Base-by-base conservation (phyloP, 73 alveolate genomes). In the Durusdinium trenchii region DNA sequence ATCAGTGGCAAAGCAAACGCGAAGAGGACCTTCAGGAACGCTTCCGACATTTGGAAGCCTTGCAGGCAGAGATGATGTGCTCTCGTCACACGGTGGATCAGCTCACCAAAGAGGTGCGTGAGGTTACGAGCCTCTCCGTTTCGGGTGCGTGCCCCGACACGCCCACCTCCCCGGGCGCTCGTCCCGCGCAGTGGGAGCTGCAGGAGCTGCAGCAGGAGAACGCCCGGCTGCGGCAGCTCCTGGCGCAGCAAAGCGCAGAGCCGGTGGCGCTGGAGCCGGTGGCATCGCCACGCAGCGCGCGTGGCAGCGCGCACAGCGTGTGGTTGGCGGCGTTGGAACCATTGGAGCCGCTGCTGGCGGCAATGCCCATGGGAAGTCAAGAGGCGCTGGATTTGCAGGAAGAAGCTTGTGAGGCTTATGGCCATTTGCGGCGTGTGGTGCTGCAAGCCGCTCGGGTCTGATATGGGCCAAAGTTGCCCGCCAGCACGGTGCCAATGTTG, bases 391-490 rank as follows among this genome's bases (percentile, higher is more conserved):
- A 85, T n/a, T 52, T 85, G 40, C 94, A 85, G 54, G 94, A 85
- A 23, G 94, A 85, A 50, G 94, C 94, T 18, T 85, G 94, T 85
- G 94, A 85, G 79, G 94, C 94, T 2, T 85, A 85, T 50, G 40
- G 51, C 40, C 69, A 85, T 28, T 50, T 85, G 78, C 75, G 94
- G 42, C 52, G 79, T 38, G 52, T 85, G 14, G n/a, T 85, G 51
- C 79, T 85, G 73, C 57, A 85, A 52, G 94, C 79, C 0, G 47
- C n/a, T n/a, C n/a, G n/a, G n/a, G n/a, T n/a, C n/a, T n/a, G n/a
- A n/a, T n/a, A n/a, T n/a, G n/a, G n/a, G n/a, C n/a, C n/a, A n/a
- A n/a, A n/a, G n/a, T n/a, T n/a, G n/a, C n/a, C n/a, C n/a, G n/a
- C n/a, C n/a, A n/a, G n/a, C n/a, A n/a, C n/a, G n/a, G n/a, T n/a